phyloP scores from a whole-genome alignment of 768 basidiomycete species.

The Phanerodontia chrysosporium region DNA sequence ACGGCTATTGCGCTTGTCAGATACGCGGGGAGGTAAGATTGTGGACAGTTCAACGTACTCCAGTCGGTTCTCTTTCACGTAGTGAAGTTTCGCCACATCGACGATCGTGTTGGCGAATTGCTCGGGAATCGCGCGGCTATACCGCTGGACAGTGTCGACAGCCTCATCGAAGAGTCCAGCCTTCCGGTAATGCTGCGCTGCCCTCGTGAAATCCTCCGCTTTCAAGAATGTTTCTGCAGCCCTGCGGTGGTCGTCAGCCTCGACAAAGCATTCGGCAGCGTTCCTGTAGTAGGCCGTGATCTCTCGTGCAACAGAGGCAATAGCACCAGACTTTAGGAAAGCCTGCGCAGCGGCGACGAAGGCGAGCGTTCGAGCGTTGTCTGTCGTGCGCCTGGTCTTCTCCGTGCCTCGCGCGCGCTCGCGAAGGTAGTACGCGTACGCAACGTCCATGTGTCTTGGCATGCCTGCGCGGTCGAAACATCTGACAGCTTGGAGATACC shows the following conservation, averaged over 20 bases:
- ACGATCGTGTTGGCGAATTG: conserved; percentile 33
- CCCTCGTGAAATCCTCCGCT: conserved; percentile 39
- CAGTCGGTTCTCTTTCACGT: conserved; percentile 31
- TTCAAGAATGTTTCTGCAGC: conserved; percentile 44
- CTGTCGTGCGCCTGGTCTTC: conserved; percentile 22
- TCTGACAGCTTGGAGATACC: conserved; percentile 50
- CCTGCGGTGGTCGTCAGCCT: conserved; percentile 23
- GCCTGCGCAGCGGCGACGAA: conserved; percentile 11
- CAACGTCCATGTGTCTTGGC: conserved; percentile 39
- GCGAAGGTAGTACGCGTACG: conserved; percentile 51
- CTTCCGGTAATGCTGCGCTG: conserved; percentile 47
- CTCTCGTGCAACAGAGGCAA: neutral
- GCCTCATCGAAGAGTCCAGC: conserved; percentile 51
- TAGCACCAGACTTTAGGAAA: conserved; percentile 5
- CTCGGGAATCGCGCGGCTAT: conserved; percentile 28
- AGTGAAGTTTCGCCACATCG: conserved; percentile 40
- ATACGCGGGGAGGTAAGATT: too few species aligned
- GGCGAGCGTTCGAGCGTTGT: neutral
- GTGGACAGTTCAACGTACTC: conserved; percentile 26
- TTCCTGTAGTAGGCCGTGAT: conserved; percentile 5
- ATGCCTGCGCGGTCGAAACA: conserved; percentile 47
- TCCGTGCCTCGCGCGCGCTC: conserved; percentile 40
- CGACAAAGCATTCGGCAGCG: conserved; percentile 22
- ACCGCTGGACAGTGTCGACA: conserved; percentile 36
- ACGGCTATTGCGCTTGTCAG: conserved; percentile 32